These are phyloP conservation scores for Zymoseptoria pseudotritici DNA, from an alignment of 2,329 filamentous ascomycete species.

Conservation along the genomic window DNA sequence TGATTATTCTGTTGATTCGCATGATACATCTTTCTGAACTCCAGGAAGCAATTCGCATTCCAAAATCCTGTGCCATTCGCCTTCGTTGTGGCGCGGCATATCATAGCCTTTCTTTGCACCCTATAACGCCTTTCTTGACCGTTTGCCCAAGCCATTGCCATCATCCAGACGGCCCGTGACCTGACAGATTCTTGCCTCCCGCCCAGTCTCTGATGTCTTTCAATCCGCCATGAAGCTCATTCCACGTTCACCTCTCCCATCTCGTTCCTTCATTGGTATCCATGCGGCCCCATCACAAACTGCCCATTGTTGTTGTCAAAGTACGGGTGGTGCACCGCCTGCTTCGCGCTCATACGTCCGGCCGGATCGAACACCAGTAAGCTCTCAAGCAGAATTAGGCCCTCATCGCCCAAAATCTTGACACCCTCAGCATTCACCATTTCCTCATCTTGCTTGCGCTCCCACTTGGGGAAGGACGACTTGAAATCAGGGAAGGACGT, in stretches of 20 bases:
- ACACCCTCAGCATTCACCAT: conserved; percentile 55
- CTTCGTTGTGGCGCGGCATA: not conserved
- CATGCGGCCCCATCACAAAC: conserved; percentile 2
- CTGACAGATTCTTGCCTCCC: not conserved
- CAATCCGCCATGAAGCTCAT: not conserved
- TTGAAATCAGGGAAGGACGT: conserved; percentile 96
- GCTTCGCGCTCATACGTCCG: conserved; percentile 80
- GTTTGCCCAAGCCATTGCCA: not conserved
- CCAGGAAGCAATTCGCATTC: not conserved
- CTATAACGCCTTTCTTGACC: conserved; percentile 1
- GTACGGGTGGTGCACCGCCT: conserved; percentile 76
- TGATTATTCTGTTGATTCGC: not conserved
- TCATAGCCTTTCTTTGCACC: not conserved
- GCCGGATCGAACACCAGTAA: conserved; percentile 85
- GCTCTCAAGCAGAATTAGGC: conserved; percentile 59
- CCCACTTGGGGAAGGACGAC: conserved; percentile 85
- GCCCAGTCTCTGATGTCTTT: not conserved
- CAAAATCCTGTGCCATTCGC: not conserved
- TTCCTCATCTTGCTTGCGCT: conserved; percentile 56
- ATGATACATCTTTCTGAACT: too few species aligned
- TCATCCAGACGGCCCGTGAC: not conserved
- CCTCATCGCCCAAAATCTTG: conserved; percentile 57
- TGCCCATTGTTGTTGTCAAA: conserved; percentile 41
- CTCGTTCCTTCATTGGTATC: conserved; percentile 1
- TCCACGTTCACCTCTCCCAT: not conserved